A percentile compares a stretch with the other conserved stretches of the same genome.
These are phyloP conservation scores for Fusarium virguliforme DNA, from an alignment of 2,329 filamentous ascomycete genomes.

Conservation along the genomic window DNA sequence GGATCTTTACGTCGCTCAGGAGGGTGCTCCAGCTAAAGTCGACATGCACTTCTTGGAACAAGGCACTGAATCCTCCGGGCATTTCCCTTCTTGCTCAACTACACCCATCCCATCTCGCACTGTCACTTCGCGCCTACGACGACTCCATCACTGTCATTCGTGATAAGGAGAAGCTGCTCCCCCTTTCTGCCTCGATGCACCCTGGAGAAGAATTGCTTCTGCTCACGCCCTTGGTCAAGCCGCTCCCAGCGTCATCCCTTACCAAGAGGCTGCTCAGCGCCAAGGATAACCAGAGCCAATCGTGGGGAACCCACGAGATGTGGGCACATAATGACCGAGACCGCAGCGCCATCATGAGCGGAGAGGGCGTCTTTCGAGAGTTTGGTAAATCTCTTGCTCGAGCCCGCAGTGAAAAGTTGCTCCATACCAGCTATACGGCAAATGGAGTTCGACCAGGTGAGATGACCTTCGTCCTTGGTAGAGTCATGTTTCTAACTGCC, in stretches of 20 bases:
- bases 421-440: constrained; percentile 96
- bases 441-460: constrained; percentile 86
- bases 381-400: constrained; percentile 90
- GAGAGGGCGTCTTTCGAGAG: constrained; percentile 92
- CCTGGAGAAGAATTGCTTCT: constrained; percentile 91
- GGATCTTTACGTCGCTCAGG: constrained; percentile 85
- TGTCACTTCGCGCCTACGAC: constrained; percentile 91
- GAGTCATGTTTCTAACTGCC: constrained; percentile 17
- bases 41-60: constrained; percentile 90
- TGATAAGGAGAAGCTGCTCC: constrained; percentile 88
- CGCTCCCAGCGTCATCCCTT: constrained; percentile 89
- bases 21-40: constrained; percentile 87
- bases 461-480: constrained; percentile 10
- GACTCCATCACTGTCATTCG: constrained; percentile 93
- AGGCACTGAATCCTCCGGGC: constrained; percentile 89
- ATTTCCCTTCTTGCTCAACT: constrained; percentile 83
- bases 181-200: constrained; percentile 85
- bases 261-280: constrained; percentile 78
- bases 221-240: constrained; percentile 90
- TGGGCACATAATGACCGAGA: constrained; percentile 71
- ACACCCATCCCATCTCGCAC: constrained; percentile 83
- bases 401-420: constrained; percentile 85
- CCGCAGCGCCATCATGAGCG: constrained; percentile 82
- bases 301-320: constrained; percentile 66
- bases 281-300: constrained; percentile 58